Conservation (phyloP, 257 asterid genomes). For the Fraxinus cuspidata region DNA sequence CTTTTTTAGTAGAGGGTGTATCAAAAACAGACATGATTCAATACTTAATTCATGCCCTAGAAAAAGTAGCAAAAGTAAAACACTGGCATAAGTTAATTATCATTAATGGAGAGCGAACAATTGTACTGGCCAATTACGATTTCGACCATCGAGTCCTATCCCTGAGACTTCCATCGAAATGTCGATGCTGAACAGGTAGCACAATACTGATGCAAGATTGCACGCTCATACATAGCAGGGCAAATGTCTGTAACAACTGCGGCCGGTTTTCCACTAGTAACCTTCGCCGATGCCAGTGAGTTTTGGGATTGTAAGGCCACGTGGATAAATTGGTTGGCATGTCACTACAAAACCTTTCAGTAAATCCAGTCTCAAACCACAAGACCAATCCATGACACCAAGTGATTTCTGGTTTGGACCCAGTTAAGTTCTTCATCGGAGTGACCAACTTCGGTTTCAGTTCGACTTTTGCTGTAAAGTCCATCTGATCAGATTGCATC, state of each 20-base stretch:
- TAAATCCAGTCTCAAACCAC: conserved; percentile 92
- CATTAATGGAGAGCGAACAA: conserved; percentile 50
- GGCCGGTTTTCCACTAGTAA: conserved; percentile 25
- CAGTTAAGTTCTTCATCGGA: conserved; percentile 19
- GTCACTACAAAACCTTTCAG: conserved; percentile 74
- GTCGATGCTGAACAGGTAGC: conserved; percentile 75
- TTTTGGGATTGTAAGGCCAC: conserved; percentile 68
- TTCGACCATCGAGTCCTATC: conserved; percentile 47
- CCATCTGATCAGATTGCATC: conserved; percentile 79
- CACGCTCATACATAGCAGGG: conserved; percentile 55
- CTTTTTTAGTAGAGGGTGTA: too few species aligned
- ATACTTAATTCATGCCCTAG: background rate
- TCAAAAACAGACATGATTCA: background rate
- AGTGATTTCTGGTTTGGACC: conserved; percentile 32
- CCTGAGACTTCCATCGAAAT: conserved; percentile 77
- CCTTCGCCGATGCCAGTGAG: conserved; percentile 69
- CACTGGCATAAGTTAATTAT: background rate
- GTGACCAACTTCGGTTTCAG: conserved; percentile 41
- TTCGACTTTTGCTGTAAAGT: conserved; percentile 74
- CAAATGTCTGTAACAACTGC: conserved; percentile 57
- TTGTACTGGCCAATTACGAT: conserved; percentile 68
- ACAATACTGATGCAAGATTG: conserved; percentile 71
- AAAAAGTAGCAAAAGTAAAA: background rate
- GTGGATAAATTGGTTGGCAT: conserved; percentile 71
- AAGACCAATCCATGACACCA: conserved; percentile 80